These are phyloP conservation scores for Eutrema salsugineum DNA, from an alignment of 441 rosid genomes.

Conservation along the genomic window DNA sequence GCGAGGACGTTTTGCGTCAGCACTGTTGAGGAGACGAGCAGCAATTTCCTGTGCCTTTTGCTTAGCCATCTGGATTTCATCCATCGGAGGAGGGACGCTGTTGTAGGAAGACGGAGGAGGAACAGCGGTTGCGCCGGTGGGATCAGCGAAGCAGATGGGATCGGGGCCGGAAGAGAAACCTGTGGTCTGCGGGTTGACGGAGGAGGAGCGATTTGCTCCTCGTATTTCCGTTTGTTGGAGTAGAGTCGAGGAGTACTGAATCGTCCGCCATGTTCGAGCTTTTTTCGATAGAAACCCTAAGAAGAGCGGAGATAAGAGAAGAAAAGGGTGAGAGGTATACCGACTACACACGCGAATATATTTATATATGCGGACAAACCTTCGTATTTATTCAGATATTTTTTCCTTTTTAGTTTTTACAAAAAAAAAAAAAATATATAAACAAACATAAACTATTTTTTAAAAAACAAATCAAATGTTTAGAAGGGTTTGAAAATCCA, in stretches of 20 bases:
- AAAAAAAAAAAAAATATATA: too few species aligned
- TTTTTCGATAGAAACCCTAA: constrained; percentile 57
- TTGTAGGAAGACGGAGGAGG: constrained; percentile 56
- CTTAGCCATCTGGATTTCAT: constrained; percentile 82
- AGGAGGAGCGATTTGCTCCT: constrained; percentile 57
- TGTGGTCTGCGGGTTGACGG: constrained; percentile 57
- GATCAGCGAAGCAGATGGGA: constrained; percentile 46
- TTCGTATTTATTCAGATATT: not conserved
- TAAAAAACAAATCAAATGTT: too few species aligned
- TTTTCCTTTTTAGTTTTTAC: not conserved
- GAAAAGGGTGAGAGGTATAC: not conserved
- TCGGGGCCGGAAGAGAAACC: constrained; percentile 77
- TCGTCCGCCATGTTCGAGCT: constrained; percentile 73
- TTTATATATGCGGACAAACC: not conserved
- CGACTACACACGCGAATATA: not conserved
- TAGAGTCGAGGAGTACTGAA: constrained; percentile 53
- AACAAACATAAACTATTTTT: too few species aligned
- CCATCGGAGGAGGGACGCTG: constrained; percentile 68
- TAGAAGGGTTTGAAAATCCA: too few species aligned
- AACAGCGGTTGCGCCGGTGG: constrained; percentile 28
- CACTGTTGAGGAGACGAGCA: constrained; percentile 67
- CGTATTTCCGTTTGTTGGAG: constrained; percentile 73
- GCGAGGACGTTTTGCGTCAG: constrained; percentile 76
- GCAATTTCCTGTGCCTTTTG: constrained; percentile 92
- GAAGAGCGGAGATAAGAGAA: constrained; percentile 23